These are phyloP conservation scores for Penicillium verrucosum DNA, from an alignment of 2,329 filamentous ascomycete genomes.

Conservation along the genomic window DNA sequence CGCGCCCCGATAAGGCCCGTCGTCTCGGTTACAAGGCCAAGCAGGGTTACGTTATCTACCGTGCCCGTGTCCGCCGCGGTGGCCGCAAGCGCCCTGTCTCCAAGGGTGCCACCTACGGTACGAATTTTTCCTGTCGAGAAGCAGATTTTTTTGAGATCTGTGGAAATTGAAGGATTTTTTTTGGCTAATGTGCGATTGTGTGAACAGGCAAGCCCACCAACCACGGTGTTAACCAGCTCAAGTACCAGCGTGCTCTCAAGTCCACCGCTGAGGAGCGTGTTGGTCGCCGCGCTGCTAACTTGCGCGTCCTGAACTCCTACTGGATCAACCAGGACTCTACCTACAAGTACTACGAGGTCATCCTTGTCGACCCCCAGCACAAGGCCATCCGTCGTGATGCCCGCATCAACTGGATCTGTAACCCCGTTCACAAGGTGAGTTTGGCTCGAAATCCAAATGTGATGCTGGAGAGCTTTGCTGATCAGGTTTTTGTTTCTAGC, in stretches of 20 bases:
- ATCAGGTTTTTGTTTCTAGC: conserved; percentile 48
- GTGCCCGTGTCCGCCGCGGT: conserved; percentile 95
- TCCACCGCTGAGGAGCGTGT: conserved; percentile 99
- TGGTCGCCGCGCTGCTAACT: conserved; percentile 96
- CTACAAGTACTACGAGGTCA: conserved; percentile 99
- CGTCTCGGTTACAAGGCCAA: conserved; percentile 99
- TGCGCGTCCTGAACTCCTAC: conserved; percentile 99
- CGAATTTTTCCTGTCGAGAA: conserved; percentile 30
- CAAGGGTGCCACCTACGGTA: conserved; percentile 99
- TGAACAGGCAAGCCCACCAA: conserved; percentile 96
- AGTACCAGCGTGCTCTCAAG: conserved; percentile 99
- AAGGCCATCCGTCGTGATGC: conserved; percentile 99
- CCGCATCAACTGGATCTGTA: conserved; percentile 99
- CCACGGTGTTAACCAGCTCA: conserved; percentile 99
- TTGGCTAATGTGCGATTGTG: conserved; percentile 18
- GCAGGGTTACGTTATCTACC: conserved; percentile 99
- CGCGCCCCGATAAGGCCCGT: conserved; percentile 99
- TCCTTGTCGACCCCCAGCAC: conserved; percentile 99
- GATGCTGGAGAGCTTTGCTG: conserved; percentile 13
- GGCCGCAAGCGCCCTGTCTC: conserved; percentile 94
- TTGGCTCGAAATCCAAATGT: neutral
- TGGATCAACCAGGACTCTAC: conserved; percentile 99
- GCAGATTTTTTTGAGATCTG: neutral
- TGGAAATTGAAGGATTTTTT: conserved; percentile 17
- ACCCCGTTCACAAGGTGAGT: conserved; percentile 88